These are phyloP conservation scores for Papiliotrema laurentii DNA, from an alignment of 1,284 basidiomycete genomes.

Conservation along the genomic window DNA sequence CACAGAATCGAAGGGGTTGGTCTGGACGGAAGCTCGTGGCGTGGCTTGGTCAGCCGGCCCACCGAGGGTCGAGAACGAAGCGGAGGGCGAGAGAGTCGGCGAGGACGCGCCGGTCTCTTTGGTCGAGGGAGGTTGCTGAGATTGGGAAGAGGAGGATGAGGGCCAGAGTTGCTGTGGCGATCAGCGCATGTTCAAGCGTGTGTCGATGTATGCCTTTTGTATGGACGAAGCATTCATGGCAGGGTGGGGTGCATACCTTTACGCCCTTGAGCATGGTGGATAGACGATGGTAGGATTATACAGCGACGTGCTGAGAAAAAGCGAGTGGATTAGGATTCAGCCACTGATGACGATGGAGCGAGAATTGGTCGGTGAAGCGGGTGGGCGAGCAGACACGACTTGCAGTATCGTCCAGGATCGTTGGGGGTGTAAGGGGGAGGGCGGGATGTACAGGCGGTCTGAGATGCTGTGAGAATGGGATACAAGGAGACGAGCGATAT, in stretches of 20 bases:
- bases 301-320: neutral
- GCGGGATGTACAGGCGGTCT: too few relatives aligned
- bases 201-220: neutral
- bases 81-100: constrained; percentile 32
- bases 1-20: constrained; percentile 64
- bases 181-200: constrained; percentile 4
- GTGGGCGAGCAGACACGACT: too few relatives aligned
- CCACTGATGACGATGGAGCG: neutral
- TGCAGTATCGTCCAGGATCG: neutral
- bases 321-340: neutral
- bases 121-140: constrained; percentile 57
- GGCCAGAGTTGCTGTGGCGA: constrained; percentile 40
- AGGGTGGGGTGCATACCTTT: constrained; percentile 36
- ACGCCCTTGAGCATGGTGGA: constrained; percentile 44
- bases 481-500: too few relatives aligned
- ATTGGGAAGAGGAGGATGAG: constrained; percentile 19
- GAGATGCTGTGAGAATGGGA: too few relatives aligned
- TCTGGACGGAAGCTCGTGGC: constrained; percentile 57
- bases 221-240: neutral
- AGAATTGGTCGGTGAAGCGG: neutral
- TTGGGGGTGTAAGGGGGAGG: too few relatives aligned
- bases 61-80: constrained; percentile 33
- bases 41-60: constrained; percentile 65
- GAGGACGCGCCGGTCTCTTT: constrained; percentile 19
- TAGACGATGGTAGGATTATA: too few relatives aligned